phyloP scores from a whole-genome alignment of 331 rosid genomes.

The Phaseolus coccineus region DNA sequence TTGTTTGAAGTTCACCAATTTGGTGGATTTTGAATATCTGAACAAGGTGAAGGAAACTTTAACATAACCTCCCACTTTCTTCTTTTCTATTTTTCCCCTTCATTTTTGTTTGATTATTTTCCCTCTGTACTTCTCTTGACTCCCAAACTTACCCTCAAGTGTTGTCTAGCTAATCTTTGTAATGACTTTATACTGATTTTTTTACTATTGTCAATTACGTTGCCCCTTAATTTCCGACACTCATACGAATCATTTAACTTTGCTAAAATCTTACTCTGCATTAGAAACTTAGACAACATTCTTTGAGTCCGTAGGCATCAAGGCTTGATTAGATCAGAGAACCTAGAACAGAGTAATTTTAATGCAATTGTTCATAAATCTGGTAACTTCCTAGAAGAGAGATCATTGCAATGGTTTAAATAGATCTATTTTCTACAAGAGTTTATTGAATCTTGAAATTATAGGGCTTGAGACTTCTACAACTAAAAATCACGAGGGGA shows the following conservation, averaged over 20 bases:
- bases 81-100: not conserved
- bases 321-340: slow-evolving; percentile 5
- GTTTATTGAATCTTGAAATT: not conserved
- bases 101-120: not conserved
- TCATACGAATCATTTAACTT: not conserved
- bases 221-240: not conserved
- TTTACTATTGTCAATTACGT: not conserved
- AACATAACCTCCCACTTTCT: not conserved
- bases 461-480: slow-evolving; percentile 5
- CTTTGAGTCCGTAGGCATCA: not conserved
- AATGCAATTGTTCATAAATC: too few relatives aligned
- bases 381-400: too few relatives aligned
- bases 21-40: not conserved
- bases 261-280: not conserved
- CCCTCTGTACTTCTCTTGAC: not conserved
- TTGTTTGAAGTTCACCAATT: not conserved
- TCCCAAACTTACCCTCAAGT: not conserved
- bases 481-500: not conserved
- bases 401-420: not conserved
- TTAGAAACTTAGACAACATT: not conserved
- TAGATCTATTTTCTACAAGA: not conserved
- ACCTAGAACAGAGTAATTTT: not conserved
- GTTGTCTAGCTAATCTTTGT: not conserved
- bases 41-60: not conserved
- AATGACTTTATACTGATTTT: not conserved